phyloP scores from a whole-genome alignment of 208 protist genomes.

The Trypanosoma conorhini region DNA sequence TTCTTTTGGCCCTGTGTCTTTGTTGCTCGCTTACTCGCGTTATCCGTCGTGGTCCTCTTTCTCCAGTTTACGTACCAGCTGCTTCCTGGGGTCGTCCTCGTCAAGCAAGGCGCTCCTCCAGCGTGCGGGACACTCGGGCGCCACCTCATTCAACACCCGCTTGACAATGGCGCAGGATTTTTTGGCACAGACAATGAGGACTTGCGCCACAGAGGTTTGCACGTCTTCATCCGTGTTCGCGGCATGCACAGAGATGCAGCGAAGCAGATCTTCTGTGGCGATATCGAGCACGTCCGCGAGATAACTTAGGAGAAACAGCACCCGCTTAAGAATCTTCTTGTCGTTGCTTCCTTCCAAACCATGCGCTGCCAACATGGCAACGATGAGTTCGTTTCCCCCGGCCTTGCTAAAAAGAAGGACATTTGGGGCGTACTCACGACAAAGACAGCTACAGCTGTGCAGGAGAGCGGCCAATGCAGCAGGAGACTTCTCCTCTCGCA shows the following conservation, averaged over 20 bases:
- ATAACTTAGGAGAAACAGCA: constrained; percentile 55
- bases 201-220: constrained; percentile 44
- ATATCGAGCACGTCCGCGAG: constrained; percentile 42
- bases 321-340: constrained; percentile 44
- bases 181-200: constrained; percentile 27
- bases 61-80: constrained; percentile 28
- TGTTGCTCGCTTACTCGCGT: background rate
- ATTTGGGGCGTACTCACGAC: constrained; percentile 53
- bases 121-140: constrained; percentile 32
- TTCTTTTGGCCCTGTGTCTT: background rate
- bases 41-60: constrained; percentile 14
- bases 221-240: constrained; percentile 29
- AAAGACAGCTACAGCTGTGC: constrained; percentile 71
- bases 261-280: constrained; percentile 34
- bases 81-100: constrained; percentile 33
- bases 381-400: constrained; percentile 34
- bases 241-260: constrained; percentile 23
- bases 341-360: background rate
- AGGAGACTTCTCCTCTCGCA: constrained; percentile 21
- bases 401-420: constrained; percentile 40
- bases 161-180: constrained; percentile 39
- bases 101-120: constrained; percentile 36
- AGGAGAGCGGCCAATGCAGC: constrained; percentile 47
- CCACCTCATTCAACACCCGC: constrained; percentile 28
- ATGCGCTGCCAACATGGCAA: background rate